Base-by-base conservation (phyloP, 495 filamentous ascomycete species). In the Echria macrotheca region DNA sequence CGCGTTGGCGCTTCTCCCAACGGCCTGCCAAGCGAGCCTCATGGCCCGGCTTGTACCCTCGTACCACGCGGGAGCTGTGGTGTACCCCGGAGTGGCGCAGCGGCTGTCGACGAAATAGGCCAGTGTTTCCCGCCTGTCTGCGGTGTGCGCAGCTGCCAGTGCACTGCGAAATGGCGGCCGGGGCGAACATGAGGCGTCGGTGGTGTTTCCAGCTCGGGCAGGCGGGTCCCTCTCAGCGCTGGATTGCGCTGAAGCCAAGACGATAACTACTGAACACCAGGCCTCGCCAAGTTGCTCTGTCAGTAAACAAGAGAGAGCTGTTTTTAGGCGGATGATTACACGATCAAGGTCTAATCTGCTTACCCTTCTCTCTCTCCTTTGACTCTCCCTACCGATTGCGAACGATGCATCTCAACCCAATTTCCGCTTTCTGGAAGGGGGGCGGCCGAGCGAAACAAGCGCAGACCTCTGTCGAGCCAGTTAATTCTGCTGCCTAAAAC, bases 21-120 rank as follows among this genome's bases (percentile, higher is more conserved):
- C 26, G 24, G 28, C 23, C 47, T 9, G 46, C 35, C 46, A 49
- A 49, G 46, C 46, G 46, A 41, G 36, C 36, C 46, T 33, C 37
- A 41, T 28, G 25, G 28, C n/a, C n/a, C n/a, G n/a, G n/a, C n/a
- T n/a, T n/a, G 35, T 37, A 37, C 35, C 5, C 23, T 49, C 17
- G 37, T 49, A 49, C 36, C 23, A 32, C 31, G 15, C 11, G 11
- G 19, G 25, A 32, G 19, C 28, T 21, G 32, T 47, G 15, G 19
- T 21, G 32, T 37, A 5, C 24, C 24, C 15, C 24, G 25, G 19
- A 12, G 35, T 12, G 46, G 46, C 46, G 46, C 46, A 49, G 35
- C 25, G 24, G 23, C 10, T 29, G 17, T 11, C 28, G 28, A 6
- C 7, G 28, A 31, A 31, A 31, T 6, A 31, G 6, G 6, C 7